A percentile compares a stretch with the other conserved stretches of the same genome.
phyloP scores from a whole-genome alignment of 208 protist species.

The Porcisia deanei region DNA sequence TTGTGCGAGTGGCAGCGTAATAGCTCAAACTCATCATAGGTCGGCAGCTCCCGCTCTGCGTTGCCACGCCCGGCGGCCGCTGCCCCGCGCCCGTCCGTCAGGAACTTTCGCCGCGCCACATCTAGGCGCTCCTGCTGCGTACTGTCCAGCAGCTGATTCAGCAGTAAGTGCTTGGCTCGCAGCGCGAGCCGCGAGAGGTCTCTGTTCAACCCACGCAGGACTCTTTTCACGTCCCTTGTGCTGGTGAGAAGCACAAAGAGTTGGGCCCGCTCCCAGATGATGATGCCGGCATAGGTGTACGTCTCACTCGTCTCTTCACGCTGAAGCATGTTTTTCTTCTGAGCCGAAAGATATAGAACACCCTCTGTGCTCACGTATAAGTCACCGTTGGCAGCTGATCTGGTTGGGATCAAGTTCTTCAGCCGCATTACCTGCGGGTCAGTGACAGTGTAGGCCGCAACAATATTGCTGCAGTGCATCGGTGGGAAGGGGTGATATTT shows the following conservation, averaged over 20 bases:
- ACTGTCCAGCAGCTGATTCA: conserved; percentile 69
- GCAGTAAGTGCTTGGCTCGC: conserved; percentile 51
- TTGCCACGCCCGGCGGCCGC: conserved; percentile 5
- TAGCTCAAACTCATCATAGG: conserved; percentile 53
- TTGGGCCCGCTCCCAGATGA: conserved; percentile 63
- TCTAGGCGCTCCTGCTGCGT: conserved; percentile 69
- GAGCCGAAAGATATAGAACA: conserved; percentile 28
- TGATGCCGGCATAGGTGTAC: conserved; percentile 72
- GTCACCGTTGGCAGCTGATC: conserved; percentile 21
- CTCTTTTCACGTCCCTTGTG: conserved; percentile 20
- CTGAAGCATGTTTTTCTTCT: conserved; percentile 28
- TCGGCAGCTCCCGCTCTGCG: conserved; percentile 29
- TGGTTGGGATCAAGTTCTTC: conserved; percentile 35
- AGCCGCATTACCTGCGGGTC: conserved; percentile 61
- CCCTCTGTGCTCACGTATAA: conserved; percentile 22
- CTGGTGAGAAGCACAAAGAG: conserved; percentile 68
- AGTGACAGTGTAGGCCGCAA: conserved; percentile 58
- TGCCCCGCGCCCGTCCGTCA: conserved; percentile 11
- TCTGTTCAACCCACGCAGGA: conserved; percentile 18
- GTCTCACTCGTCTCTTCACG: conserved; percentile 26
- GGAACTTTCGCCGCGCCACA: conserved; percentile 56
- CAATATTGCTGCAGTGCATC: conserved; percentile 52
- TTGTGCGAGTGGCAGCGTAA: conserved; percentile 34
- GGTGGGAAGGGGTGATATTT: conserved; percentile 82
- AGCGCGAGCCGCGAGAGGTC: conserved; percentile 50